phyloP scores from a whole-genome alignment of 176 grass and related monocot species.

The Avena insularis region DNA sequence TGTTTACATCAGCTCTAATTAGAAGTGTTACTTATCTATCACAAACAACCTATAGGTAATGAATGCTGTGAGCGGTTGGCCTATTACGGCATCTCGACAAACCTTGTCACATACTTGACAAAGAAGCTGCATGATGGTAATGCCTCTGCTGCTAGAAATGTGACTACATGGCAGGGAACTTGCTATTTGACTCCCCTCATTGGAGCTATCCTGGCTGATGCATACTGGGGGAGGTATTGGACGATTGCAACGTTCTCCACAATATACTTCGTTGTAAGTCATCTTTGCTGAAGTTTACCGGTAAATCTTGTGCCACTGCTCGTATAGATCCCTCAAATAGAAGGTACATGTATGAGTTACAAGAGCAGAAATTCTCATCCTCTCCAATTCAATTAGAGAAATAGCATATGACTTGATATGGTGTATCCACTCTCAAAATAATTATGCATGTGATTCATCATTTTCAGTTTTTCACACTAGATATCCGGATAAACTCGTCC shows the following conservation, averaged over 20 bases:
- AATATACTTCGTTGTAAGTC: constrained; percentile 89
- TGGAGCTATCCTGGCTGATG: constrained; percentile 88
- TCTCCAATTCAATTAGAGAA: neutral
- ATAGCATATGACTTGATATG: neutral
- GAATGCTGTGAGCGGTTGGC: constrained; percentile 90
- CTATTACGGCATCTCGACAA: constrained; percentile 84
- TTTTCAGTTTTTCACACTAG: neutral
- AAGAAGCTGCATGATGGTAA: constrained; percentile 88
- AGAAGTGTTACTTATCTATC: neutral
- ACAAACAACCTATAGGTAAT: constrained; percentile 59
- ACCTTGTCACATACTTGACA: constrained; percentile 88
- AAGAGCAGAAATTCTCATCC: neutral
- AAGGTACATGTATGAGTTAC: neutral
- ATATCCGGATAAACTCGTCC: constrained; percentile 9
- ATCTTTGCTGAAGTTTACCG: constrained; percentile 6
- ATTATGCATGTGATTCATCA: neutral
- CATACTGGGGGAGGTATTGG: constrained; percentile 94
- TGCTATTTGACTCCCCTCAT: constrained; percentile 84
- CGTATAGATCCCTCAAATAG: neutral
- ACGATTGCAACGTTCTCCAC: constrained; percentile 79
- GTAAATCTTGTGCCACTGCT: neutral
- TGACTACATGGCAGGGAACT: constrained; percentile 87
- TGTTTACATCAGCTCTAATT: neutral
- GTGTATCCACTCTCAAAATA: neutral
- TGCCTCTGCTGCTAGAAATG: constrained; percentile 74